Base-by-base conservation (phyloP, 768 basidiomycete species). In the Rhizopogon roseolus region DNA sequence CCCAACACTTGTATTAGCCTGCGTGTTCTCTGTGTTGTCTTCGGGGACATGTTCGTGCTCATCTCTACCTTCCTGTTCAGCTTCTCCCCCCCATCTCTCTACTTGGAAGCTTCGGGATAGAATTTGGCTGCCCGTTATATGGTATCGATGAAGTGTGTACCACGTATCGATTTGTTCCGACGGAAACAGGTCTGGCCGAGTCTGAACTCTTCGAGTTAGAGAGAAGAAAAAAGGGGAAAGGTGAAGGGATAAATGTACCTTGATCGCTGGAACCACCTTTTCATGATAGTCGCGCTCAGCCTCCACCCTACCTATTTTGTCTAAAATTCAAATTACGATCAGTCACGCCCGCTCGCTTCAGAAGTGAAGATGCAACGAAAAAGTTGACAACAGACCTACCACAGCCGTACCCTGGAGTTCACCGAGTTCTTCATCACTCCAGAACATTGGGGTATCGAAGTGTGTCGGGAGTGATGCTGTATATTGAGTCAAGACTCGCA, bases 381-480 rank as follows among this genome's bases (percentile, higher is more conserved):
- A 54, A 36, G 49, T 17, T 44, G 54, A 22, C 40, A 65, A 82
- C 80, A 64, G 65, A 93, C 92, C 82, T 78, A 92, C 78, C 70
- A 98, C 84, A n/a, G 85, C 80, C 41, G 93, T 96, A 0, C 93
- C 97, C 54, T 75, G 71, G 13, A 99, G 76, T 58, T 91, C 86
- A 25, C 73, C 68, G 9, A 95, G 69, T 51, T 97, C 93, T 2
- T 77, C 78, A 3, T 80, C 76, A 41, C 65, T 72, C 97, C 97
- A 98, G 64, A 98, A 95, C 90, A 99, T 98, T 0, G 93, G 92
- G 0, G 94, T 95, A 59, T 88, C 79, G 64, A 98, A 98, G 11
- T 60, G 56, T 11, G 62, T 73, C 0, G 95, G 95, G 55, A 98
- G 76, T 14, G 78, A 78, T 27, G 69, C 89, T 48, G n/a, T 34